phyloP scores from a whole-genome alignment of 345 rosid genomes.

The Eucalyptus dawsonii region DNA sequence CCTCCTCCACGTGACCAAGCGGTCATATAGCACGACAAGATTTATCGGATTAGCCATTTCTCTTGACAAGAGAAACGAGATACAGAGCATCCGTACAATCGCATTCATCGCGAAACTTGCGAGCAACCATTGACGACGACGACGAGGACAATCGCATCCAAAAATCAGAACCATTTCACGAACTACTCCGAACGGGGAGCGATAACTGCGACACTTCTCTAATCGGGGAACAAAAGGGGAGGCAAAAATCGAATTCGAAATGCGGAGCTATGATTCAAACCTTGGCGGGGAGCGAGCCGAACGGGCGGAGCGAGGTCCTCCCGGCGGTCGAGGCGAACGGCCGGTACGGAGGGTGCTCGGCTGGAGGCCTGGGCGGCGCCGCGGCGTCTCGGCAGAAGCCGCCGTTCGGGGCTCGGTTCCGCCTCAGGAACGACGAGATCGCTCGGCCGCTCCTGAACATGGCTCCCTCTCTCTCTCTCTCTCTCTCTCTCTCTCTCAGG shows the following conservation, averaged over 20 bases:
- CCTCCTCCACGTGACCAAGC: neutral
- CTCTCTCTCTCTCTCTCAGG: neutral
- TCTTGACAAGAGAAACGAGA: neutral
- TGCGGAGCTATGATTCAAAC: neutral
- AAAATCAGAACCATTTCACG: neutral
- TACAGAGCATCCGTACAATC: neutral
- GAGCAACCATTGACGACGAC: neutral
- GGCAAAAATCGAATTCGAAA: neutral
- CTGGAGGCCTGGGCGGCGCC: conserved; percentile 8
- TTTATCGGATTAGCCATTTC: neutral
- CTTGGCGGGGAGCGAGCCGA: conserved; percentile 29
- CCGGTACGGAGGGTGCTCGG: conserved; percentile 6
- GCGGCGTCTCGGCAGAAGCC: conserved; percentile 12
- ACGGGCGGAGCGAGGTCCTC: conserved; percentile 23
- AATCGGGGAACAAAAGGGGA: neutral
- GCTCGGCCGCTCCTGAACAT: conserved; percentile 36
- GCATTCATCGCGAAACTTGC: neutral
- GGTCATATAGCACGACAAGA: neutral
- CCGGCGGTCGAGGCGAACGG: conserved; percentile 14
- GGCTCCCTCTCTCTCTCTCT: neutral
- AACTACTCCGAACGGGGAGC: neutral
- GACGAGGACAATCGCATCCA: neutral
- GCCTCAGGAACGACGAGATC: conserved; percentile 41
- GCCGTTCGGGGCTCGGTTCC: conserved; percentile 23
- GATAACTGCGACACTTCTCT: neutral